phyloP scores from a whole-genome alignment of 2,329 filamentous ascomycete species.

The Penicillium olsonii region DNA sequence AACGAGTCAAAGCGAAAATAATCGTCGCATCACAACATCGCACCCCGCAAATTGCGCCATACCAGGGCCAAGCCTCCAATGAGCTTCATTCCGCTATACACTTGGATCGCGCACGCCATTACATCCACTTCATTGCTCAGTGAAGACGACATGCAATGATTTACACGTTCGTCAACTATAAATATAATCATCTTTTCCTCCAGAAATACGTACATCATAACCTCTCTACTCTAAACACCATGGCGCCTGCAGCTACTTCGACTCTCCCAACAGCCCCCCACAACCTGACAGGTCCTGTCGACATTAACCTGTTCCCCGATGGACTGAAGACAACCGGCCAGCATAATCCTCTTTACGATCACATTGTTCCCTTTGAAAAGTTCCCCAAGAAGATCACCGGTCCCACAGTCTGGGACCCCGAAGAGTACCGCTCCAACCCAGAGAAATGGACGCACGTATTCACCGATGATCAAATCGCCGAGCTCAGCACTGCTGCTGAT shows the following conservation, averaged over 20 bases:
- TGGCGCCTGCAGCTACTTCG: constrained; percentile 45
- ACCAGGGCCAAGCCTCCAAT: constrained; percentile 17
- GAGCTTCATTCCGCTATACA: constrained; percentile 5
- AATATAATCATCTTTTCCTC: constrained; percentile 8
- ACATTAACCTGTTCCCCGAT: constrained; percentile 60
- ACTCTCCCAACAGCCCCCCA: constrained; percentile 40
- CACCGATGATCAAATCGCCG: constrained; percentile 64
- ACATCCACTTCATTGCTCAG: constrained; percentile 28
- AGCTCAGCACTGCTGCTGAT: constrained; percentile 68
- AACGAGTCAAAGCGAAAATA: no score
- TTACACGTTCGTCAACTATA: constrained; percentile 14
- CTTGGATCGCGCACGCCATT: constrained; percentile 35
- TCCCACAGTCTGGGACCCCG: constrained; percentile 70
- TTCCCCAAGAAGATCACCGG: constrained; percentile 73
- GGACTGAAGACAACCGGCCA: constrained; percentile 71
- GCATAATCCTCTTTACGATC: constrained; percentile 66
- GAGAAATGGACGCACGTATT: constrained; percentile 75
- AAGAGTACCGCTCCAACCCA: constrained; percentile 63
- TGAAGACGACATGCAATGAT: constrained; percentile 6
- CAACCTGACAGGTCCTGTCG: constrained; percentile 36
- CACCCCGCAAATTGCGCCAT: constrained; percentile 35
- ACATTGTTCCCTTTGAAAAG: constrained; percentile 65
- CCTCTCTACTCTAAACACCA: constrained; percentile 15
- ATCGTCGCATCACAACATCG: constrained; percentile 27
- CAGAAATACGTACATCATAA: background rate